A percentile compares a stretch with the other conserved stretches of the same genome.
These are phyloP conservation scores for Paracamarosporium sp. DNA, from an alignment of 2,329 filamentous ascomycete species.

Conservation along the genomic window DNA sequence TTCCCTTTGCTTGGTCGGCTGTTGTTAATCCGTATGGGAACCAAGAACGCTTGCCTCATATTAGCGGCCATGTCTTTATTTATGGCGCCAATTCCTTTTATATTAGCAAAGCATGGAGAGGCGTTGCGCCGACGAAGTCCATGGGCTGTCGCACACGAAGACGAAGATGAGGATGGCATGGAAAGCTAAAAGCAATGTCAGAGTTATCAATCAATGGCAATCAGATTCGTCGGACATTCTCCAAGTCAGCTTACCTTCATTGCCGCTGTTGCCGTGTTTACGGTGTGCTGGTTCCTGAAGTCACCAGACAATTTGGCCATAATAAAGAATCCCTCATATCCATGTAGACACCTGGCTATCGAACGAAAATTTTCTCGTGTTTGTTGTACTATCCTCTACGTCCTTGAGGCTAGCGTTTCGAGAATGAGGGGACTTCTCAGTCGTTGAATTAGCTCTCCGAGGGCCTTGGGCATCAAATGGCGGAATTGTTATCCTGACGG, in stretches of 20 bases:
- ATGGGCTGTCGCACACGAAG: slow-evolving; percentile 47
- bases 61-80: slow-evolving; percentile 35
- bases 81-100: slow-evolving; percentile 41
- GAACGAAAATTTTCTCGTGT: neutral
- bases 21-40: slow-evolving; percentile 38
- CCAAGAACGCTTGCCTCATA: slow-evolving; percentile 37
- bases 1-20: slow-evolving; percentile 41
- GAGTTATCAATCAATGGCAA: neutral
- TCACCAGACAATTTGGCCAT: slow-evolving; percentile 23
- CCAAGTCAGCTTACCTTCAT: too few species aligned
- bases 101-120: slow-evolving; percentile 42
- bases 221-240: neutral
- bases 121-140: slow-evolving; percentile 46
- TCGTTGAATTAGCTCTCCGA: neutral
- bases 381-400: neutral
- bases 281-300: neutral
- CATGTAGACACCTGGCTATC: neutral
- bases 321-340: slow-evolving; percentile 18
- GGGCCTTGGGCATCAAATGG: neutral
- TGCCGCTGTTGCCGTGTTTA: neutral
- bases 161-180: slow-evolving; percentile 32
- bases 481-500: neutral
- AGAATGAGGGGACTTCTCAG: neutral
- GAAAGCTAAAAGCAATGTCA: neutral
- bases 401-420: neutral